These are phyloP conservation scores for Saccharomycopsis selenospora DNA, from an alignment of 805 yeast genomes.

Conservation along the genomic window DNA sequence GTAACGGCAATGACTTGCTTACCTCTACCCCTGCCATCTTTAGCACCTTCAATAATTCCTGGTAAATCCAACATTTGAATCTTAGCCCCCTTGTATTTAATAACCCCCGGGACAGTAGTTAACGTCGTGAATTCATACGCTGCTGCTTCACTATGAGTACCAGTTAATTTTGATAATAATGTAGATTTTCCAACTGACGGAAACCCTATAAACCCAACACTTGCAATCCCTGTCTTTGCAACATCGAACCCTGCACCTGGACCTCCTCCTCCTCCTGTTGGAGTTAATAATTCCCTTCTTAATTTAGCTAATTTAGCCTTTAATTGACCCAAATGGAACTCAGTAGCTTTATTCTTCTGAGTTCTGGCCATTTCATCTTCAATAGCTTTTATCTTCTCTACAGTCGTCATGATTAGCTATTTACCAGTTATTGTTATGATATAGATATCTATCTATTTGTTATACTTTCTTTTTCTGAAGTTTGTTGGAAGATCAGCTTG, in stretches of 20 bases:
- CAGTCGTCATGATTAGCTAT: slow-evolving; percentile 37
- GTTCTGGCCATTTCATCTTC: slow-evolving; percentile 98
- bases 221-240: slow-evolving; percentile 96
- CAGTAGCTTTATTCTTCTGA: slow-evolving; percentile 96
- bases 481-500: neutral
- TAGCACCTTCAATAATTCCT: slow-evolving; percentile 87
- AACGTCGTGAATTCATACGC: slow-evolving; percentile 96
- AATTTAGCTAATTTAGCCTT: slow-evolving; percentile 95
- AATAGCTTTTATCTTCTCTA: slow-evolving; percentile 68
- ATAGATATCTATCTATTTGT: too few species aligned
- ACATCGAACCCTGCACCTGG: slow-evolving; percentile 95
- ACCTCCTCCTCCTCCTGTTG: slow-evolving; percentile 73
- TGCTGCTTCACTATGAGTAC: slow-evolving; percentile 96
- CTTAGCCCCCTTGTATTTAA: slow-evolving; percentile 93
- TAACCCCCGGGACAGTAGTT: slow-evolving; percentile 96
- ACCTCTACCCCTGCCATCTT: slow-evolving; percentile 89
- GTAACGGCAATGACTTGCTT: slow-evolving; percentile 98
- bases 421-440: neutral
- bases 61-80: slow-evolving; percentile 93
- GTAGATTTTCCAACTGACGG: slow-evolving; percentile 92
- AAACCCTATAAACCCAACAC: slow-evolving; percentile 96
- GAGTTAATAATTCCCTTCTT: slow-evolving; percentile 79
- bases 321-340: slow-evolving; percentile 93
- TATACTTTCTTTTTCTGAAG: neutral
- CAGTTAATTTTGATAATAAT: slow-evolving; percentile 78